Evolutionary conservation across 2,329 filamentous ascomycete genomes (phyloP).

Genomic region (Thermoascus crustaceus): DNA sequence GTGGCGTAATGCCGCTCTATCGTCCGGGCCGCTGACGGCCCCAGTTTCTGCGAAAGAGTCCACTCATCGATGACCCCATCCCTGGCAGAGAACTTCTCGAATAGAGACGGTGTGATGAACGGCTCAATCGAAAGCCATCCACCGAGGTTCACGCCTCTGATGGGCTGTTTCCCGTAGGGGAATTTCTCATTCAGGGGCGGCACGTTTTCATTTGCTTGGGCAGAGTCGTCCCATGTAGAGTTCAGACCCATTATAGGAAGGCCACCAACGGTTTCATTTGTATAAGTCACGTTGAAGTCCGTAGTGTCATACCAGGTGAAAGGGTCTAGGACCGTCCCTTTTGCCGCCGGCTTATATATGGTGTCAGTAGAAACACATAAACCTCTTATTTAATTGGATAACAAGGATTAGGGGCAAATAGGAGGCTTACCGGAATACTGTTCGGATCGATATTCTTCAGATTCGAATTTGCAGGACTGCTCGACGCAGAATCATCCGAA

Average conservation of each 20-base stretch:
- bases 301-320: conserved; percentile 84
- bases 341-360: conserved; percentile 44
- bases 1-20: conserved; percentile 88
- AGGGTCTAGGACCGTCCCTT: conserved; percentile 74
- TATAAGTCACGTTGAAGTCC: conserved; percentile 94
- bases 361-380: conserved; percentile 7
- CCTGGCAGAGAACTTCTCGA: conserved; percentile 54
- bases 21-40: conserved; percentile 54
- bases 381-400: not conserved
- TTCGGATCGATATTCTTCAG: conserved; percentile 47
- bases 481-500: conserved; percentile 19
- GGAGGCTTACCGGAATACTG: conserved; percentile 48
- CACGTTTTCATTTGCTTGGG: conserved; percentile 68
- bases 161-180: conserved; percentile 69
- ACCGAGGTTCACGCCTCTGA: conserved; percentile 84
- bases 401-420: not conserved
- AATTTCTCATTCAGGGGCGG: conserved; percentile 68
- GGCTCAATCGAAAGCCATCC: conserved; percentile 93
- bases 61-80: conserved; percentile 79
- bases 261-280: conserved; percentile 70
- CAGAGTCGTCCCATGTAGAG: conserved; percentile 75
- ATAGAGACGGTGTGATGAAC: conserved; percentile 90
- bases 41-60: conserved; percentile 65
- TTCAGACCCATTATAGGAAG: conserved; percentile 88
- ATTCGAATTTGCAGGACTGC: conserved; percentile 33